A percentile compares a stretch with the other conserved stretches of the same genome.
Conservation (phyloP, 768 basidiomycete genomes). For the Lyophyllum shimeji region DNA sequence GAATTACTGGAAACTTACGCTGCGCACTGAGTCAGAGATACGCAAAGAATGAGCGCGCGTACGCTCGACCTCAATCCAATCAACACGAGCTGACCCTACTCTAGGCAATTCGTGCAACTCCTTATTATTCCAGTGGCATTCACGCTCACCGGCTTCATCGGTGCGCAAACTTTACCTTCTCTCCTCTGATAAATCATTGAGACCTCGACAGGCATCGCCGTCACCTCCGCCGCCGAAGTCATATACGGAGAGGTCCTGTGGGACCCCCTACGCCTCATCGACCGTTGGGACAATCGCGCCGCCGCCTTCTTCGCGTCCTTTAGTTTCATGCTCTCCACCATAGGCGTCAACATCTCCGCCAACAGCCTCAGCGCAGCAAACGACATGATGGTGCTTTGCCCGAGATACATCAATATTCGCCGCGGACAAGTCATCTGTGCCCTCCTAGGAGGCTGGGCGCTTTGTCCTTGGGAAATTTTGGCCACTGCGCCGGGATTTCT, state of each 20-base stretch:
- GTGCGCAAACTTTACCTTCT: slow-evolving; percentile 13
- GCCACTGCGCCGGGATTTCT: slow-evolving; percentile 66
- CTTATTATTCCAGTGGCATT: slow-evolving; percentile 77
- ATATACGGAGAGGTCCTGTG: slow-evolving; percentile 68
- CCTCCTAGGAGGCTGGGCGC: slow-evolving; percentile 78
- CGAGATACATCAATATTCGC: slow-evolving; percentile 76
- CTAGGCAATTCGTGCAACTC: slow-evolving; percentile 71
- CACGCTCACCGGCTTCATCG: slow-evolving; percentile 74
- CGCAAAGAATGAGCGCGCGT: slow-evolving; percentile 66
- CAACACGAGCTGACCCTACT: neutral
- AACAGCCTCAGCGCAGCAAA: slow-evolving; percentile 76
- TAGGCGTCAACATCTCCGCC: slow-evolving; percentile 76
- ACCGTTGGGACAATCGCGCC: slow-evolving; percentile 82
- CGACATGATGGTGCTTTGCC: slow-evolving; percentile 80
- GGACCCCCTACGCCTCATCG: slow-evolving; percentile 77
- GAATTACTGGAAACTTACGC: neutral
- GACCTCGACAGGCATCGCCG: slow-evolving; percentile 55
- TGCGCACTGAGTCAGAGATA: slow-evolving; percentile 49
- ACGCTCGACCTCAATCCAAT: slow-evolving; percentile 18
- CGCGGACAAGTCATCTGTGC: slow-evolving; percentile 81
- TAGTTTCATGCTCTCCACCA: slow-evolving; percentile 69
- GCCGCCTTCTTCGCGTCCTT: slow-evolving; percentile 84
- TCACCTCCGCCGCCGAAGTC: slow-evolving; percentile 71
- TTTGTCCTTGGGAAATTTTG: slow-evolving; percentile 89
- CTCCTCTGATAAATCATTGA: neutral